A percentile compares a stretch with the other conserved stretches of the same genome.
These are phyloP conservation scores for Aspergillus olivimuriae DNA, from an alignment of 495 filamentous ascomycete genomes.

Conservation along the genomic window DNA sequence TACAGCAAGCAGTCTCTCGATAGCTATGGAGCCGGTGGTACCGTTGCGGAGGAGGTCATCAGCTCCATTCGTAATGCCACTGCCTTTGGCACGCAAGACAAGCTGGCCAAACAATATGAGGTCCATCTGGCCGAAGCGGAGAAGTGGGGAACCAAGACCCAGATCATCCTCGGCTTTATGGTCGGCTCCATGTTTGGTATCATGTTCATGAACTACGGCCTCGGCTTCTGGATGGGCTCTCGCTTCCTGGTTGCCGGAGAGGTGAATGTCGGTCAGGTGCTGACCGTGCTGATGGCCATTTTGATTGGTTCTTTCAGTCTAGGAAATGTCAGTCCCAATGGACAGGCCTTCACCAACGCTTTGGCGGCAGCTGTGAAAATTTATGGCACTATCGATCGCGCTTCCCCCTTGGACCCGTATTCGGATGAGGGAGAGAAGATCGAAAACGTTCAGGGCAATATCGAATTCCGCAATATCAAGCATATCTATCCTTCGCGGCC, in stretches of 20 bases:
- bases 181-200: constrained; percentile 74
- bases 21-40: constrained; percentile 77
- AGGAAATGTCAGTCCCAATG: constrained; percentile 81
- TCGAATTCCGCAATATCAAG: constrained; percentile 78
- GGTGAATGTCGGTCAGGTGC: constrained; percentile 43
- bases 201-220: constrained; percentile 82
- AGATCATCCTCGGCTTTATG: constrained; percentile 65
- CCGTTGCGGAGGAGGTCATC: constrained; percentile 89
- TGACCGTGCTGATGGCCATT: constrained; percentile 83
- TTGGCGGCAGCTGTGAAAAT: constrained; percentile 86
- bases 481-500: constrained; percentile 92
- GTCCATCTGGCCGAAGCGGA: constrained; percentile 64
- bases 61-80: constrained; percentile 90
- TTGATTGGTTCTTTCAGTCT: constrained; percentile 89
- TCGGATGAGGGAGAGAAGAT: constrained; percentile 63
- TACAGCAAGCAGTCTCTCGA: constrained; percentile 71
- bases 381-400: constrained; percentile 82
- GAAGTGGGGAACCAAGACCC: constrained; percentile 68
- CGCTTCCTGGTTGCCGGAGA: constrained; percentile 64
- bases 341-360: constrained; percentile 74
- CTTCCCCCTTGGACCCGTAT: constrained; percentile 80
- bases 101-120: constrained; percentile 80
- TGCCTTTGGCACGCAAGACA: constrained; percentile 88
- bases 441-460: constrained; percentile 64
- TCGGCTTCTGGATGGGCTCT: constrained; percentile 95